A percentile compares a stretch with the other conserved stretches of the same genome.
phyloP scores from a whole-genome alignment of 495 filamentous ascomycete species.

The Filosporella fistucella region DNA sequence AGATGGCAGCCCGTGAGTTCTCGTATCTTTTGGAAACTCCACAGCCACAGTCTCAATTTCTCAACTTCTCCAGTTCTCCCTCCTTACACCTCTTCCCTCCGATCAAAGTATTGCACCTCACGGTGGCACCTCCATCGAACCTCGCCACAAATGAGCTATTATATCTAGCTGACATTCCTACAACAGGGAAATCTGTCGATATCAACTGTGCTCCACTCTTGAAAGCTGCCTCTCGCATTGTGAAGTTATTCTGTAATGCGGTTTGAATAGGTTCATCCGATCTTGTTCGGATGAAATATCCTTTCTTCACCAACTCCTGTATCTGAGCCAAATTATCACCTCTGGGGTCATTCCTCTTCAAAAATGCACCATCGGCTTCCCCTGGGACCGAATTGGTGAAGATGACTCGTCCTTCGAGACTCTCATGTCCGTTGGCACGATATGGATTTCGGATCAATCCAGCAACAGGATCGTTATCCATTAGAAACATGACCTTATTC shows the following conservation, averaged over 20 bases:
- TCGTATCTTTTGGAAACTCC: too few relatives aligned
- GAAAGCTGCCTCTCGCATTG: conserved; percentile 15
- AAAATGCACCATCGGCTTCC: conserved; percentile 22
- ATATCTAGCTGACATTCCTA: conserved; percentile 17
- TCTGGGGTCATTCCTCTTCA: conserved; percentile 6
- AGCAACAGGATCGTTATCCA: conserved; percentile 26
- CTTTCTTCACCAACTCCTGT: conserved; percentile 24
- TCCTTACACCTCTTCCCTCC: not conserved
- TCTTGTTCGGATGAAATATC: conserved; percentile 29
- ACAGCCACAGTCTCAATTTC: too few relatives aligned
- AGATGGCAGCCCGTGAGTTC: too few relatives aligned
- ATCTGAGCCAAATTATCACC: conserved; percentile 21
- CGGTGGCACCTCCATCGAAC: conserved; percentile 7
- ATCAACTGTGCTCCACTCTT: conserved; percentile 21
- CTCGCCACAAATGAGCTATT: conserved; percentile 16
- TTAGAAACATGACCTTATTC: conserved; percentile 23
- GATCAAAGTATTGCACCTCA: not conserved
- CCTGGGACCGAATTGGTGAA: conserved; percentile 29
- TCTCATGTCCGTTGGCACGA: conserved; percentile 16
- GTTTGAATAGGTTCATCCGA: conserved; percentile 25
- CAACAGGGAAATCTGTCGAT: conserved; percentile 18
- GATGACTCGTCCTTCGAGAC: conserved; percentile 24
- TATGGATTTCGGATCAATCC: conserved; percentile 22
- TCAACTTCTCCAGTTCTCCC: not conserved
- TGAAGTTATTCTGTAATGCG: conserved; percentile 16